Percentiles rank a stretch among this genome's conserved stretches.
phyloP scores from a whole-genome alignment of 768 basidiomycete genomes.

The Xerocomus spinulosus region DNA sequence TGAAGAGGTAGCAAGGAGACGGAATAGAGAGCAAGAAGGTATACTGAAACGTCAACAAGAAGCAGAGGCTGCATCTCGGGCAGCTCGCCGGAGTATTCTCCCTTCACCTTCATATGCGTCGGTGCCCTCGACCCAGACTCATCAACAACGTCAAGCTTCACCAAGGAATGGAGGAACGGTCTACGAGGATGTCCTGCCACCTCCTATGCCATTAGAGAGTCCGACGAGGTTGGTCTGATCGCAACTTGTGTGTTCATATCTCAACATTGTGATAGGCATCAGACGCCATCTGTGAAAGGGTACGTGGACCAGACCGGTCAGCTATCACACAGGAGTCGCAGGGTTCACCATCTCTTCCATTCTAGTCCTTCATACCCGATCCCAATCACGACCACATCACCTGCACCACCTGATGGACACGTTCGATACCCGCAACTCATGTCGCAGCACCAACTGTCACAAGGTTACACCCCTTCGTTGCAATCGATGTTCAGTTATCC shows the following conservation, averaged over 20 bases:
- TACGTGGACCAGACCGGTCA: conserved; percentile 22
- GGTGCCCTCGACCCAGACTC: conserved; percentile 24
- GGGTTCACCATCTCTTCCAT: too few relatives aligned
- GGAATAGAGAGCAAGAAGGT: conserved; percentile 51
- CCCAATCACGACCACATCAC: conserved; percentile 67
- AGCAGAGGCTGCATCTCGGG: conserved; percentile 47
- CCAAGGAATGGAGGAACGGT: conserved; percentile 29
- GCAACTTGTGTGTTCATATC: conserved; percentile 33
- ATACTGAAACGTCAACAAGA: conserved; percentile 58
- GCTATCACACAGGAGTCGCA: conserved; percentile 12
- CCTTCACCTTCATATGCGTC: conserved; percentile 26
- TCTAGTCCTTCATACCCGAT: conserved; percentile 41
- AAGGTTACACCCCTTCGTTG: conserved; percentile 76
- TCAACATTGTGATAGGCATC: conserved; percentile 24
- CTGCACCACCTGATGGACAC: conserved; percentile 44
- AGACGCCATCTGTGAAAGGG: conserved; percentile 32
- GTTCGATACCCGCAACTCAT: conserved; percentile 69
- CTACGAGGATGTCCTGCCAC: conserved; percentile 32
- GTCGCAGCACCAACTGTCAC: conserved; percentile 71
- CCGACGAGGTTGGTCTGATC: conserved; percentile 52
- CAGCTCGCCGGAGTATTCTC: conserved; percentile 35
- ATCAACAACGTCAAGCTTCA: conserved; percentile 31
- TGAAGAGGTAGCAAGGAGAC: conserved; percentile 41
- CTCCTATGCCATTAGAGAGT: conserved; percentile 59
- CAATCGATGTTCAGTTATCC: conserved; percentile 63